Conservation (phyloP, 2,329 filamentous ascomycete genomes). For the Myriangium duriaei region DNA sequence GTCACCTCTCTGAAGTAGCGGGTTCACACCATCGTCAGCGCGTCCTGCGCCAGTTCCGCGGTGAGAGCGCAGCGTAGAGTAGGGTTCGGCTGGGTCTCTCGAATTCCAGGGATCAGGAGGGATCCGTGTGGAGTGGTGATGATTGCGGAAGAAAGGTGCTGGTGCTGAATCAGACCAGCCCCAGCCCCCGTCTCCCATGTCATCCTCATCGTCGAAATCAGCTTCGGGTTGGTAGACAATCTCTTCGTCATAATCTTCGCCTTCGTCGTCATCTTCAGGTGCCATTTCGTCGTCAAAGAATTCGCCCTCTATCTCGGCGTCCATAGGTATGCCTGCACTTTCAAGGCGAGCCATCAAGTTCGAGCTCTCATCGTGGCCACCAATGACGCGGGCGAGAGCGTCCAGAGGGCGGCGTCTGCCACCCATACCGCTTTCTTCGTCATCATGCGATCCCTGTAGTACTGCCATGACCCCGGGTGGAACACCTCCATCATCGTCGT, state of each 20-base stretch:
- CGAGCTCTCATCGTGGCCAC: conserved; percentile 22
- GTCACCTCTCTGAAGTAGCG: conserved; percentile 51
- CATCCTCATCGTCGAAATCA: conserved; percentile 27
- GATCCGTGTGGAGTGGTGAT: conserved; percentile 27
- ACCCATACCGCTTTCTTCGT: conserved; percentile 35
- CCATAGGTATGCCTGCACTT: conserved; percentile 27
- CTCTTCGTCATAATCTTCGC: conserved; percentile 53
- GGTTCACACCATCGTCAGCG: conserved; percentile 73
- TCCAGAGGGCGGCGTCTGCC: conserved; percentile 25
- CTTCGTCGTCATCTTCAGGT: conserved; percentile 38
- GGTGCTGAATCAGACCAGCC: conserved; percentile 36
- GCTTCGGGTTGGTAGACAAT: conserved; percentile 44
- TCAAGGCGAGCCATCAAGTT: conserved; percentile 28
- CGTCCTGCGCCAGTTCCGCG: conserved; percentile 25
- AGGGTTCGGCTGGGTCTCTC: conserved; percentile 14
- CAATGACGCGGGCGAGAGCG: conserved; percentile 17
- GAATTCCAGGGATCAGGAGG: conserved; percentile 6
- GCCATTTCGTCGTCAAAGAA: conserved; percentile 47
- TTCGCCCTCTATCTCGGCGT: conserved; percentile 34
- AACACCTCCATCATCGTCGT: no score
- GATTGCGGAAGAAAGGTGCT: conserved; percentile 27
- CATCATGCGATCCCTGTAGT: conserved; percentile 21
- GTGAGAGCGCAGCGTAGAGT: conserved; percentile 33
- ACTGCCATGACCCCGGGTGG: no score
- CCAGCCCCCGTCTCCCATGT: conserved; percentile 28